Base-by-base conservation (phyloP, 2,329 filamentous ascomycete genomes). In the Remersonia thermophila region DNA sequence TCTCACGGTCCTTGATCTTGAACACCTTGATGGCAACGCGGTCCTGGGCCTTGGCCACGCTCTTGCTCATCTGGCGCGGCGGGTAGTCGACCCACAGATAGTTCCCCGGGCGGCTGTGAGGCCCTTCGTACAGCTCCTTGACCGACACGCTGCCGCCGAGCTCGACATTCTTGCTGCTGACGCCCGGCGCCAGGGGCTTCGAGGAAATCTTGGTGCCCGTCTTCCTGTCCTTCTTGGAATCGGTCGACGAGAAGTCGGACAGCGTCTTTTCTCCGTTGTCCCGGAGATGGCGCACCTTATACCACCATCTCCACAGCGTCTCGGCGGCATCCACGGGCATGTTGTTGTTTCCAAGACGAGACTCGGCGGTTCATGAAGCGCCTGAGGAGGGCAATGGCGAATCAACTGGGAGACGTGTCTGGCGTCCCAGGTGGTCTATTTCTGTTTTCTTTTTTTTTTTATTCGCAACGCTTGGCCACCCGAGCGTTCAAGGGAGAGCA, bases 11-110 rank as follows among this genome's bases (percentile, higher is more conserved):
- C 45, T 63, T 65, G 53, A 61, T 45, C 54, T 65, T 66, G 60
- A 55, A 67, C 14, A 66, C 51, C 41, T 58, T 62, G 52, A 68
- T 61, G 39, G 64, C 61, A 11, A 60, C 55, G 3, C 57, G 53
- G 32, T 60, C 57, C 30, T 65, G 54, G 6, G 49, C 55, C 28
- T 52, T 52, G 32, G 52, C 48, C 3, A 49, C 53, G 16, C 52
- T 51, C 38, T 61, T 63, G 49, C 56, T 61, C 36, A 62, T 47
- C 49, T 63, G 58, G 40, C 55, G 58, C 26, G 62, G 62, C 3
- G 63, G 61, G 35, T 57, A 58, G 38, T 60, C 54, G 23, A 58
- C 55, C 61, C 60, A 65, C 35, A 59, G 51, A 37, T 49, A 60
- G 28, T 42, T 23, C 33, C 33, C 35, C 1, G 40, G 34, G 8